Evolutionary conservation across 2,329 filamentous ascomycete genomes (phyloP).

Genomic region (Beauveria rudraprayagi): DNA sequence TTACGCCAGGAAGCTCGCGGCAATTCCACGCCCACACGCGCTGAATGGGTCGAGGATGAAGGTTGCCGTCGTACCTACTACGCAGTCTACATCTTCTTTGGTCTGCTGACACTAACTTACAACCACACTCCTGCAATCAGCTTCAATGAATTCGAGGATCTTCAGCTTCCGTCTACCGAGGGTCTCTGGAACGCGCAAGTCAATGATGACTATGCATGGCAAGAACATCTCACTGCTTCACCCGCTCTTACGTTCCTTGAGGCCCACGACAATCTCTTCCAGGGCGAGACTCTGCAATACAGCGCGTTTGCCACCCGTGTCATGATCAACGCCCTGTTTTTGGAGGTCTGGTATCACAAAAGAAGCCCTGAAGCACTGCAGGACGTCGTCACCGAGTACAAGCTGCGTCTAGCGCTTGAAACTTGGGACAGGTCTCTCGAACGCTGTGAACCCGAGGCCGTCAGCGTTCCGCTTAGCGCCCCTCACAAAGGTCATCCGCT

Average conservation of each 20-base stretch:
- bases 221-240: constrained; percentile 63
- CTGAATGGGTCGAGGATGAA: constrained; percentile 95
- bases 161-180: constrained; percentile 88
- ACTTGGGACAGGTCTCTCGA: constrained; percentile 98
- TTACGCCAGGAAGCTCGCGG: constrained; percentile 83
- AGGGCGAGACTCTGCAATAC: constrained; percentile 83
- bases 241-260: constrained; percentile 81
- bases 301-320: constrained; percentile 95
- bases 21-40: constrained; percentile 63
- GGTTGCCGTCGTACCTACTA: constrained; percentile 95
- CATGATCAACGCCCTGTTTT: constrained; percentile 97
- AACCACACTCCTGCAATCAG: constrained; percentile 97
- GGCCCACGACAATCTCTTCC: constrained; percentile 91
- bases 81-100: constrained; percentile 98
- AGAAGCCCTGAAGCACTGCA: constrained; percentile 95
- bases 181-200: constrained; percentile 85
- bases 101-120: constrained; percentile 87
- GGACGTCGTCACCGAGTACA: constrained; percentile 97
- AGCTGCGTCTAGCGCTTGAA: constrained; percentile 87
- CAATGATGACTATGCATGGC: constrained; percentile 74
- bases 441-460: constrained; percentile 83
- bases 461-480: constrained; percentile 81
- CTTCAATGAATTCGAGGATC: constrained; percentile 94
- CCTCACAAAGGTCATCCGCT: constrained; percentile 94
- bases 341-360: constrained; percentile 99